Base-by-base conservation (phyloP, 768 basidiomycete species). In the Lactarius pseudohatsudake region DNA sequence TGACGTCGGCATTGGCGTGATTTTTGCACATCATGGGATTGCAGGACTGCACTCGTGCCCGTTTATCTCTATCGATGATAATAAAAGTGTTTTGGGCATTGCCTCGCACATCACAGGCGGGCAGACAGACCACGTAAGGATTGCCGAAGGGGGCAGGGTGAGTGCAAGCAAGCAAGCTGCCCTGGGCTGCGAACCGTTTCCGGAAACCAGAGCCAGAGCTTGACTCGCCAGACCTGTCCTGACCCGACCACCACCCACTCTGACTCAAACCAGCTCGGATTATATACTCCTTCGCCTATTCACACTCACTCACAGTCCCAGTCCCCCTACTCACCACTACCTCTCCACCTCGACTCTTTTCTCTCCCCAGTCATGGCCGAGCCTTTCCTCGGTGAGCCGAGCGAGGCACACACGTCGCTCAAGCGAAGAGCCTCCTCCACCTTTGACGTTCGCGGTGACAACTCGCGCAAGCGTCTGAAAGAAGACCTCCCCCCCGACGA, bases 261-360 rank as follows among this genome's bases (percentile, higher is more conserved):
- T 30, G 11, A 13, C 47, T 50, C 47, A 3, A 11, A 50, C 50
- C 6, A 13, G 8, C 11, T 50, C 47, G 28, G 6, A 56, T 18
- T 56, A 56, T 18, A 20, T 32, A 32, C 15, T 41, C 45, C 41
- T 43, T 32, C 55, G 20, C 57, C 30, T 18, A 3, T 18, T 30
- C 20, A 43, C 41, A 5, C 45, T 58, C n/a, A 63, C 63, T 53
- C 59, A 61, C 61, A 59, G 40, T 40, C 43, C 20, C 22, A 26
- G 38, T 40, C 38, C 13, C 16, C 40, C 57, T 54, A 58, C 28
- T 28, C 62, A 60, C 80, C 61, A 84, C 76, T 79, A 78, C 81
- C 81, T 57, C 70, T 74, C 26, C 80, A 84, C 36, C 62, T 63
- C 15, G 15, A 40, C 36, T 38, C 11, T 38, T 38, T 38, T 38